These are phyloP conservation scores for Pyrenochaeta sp. DNA, from an alignment of 2,329 filamentous ascomycete genomes.

Conservation along the genomic window DNA sequence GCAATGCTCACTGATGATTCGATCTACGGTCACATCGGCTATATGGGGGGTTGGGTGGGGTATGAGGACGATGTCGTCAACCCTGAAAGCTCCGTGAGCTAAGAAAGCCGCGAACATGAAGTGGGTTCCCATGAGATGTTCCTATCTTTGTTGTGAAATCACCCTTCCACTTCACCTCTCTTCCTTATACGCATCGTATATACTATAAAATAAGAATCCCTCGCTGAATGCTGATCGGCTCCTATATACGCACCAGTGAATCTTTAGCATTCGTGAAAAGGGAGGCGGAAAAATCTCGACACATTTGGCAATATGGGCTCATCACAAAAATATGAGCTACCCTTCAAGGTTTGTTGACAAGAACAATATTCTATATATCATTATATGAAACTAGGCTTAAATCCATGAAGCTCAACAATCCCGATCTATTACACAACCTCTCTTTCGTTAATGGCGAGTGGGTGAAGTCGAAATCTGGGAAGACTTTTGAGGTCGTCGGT, in stretches of 20 bases:
- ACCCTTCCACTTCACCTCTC: neutral
- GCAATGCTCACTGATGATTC: too few relatives aligned
- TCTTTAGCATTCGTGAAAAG: neutral
- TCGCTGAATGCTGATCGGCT: too few relatives aligned
- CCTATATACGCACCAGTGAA: neutral
- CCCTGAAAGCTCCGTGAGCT: neutral
- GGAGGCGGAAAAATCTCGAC: neutral
- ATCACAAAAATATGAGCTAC: constrained; percentile 45
- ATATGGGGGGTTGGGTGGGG: constrained; percentile 24
- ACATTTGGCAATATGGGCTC: constrained; percentile 28
- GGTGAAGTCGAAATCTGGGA: constrained; percentile 64
- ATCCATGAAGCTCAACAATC: constrained; percentile 59
- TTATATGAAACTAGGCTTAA: too few relatives aligned
- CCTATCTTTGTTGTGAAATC: neutral
- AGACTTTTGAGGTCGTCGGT: constrained; percentile 66
- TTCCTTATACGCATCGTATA: neutral
- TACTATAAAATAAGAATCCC: neutral
- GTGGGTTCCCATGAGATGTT: neutral
- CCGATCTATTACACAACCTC: constrained; percentile 63
- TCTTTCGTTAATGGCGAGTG: constrained; percentile 65
- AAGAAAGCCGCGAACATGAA: neutral
- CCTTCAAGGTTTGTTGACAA: constrained; percentile 52
- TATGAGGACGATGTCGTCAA: constrained; percentile 11
- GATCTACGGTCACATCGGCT: constrained; percentile 7
- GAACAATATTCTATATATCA: neutral